These are phyloP conservation scores for Zarea fungicola DNA, from an alignment of 2,329 filamentous ascomycete genomes.

Conservation along the genomic window DNA sequence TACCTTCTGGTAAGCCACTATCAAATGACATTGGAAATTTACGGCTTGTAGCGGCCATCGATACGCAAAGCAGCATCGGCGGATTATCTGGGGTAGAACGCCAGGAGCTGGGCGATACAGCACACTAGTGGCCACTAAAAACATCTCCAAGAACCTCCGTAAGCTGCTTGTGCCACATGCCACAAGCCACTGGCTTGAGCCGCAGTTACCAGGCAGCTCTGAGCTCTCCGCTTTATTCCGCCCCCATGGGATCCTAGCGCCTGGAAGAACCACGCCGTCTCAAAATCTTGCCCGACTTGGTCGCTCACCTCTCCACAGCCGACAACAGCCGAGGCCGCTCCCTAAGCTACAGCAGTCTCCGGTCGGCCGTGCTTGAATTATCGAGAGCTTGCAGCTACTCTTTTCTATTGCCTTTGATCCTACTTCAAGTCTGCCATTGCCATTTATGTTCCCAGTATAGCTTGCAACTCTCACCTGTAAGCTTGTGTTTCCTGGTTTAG, in stretches of 20 bases:
- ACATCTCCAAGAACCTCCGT: neutral
- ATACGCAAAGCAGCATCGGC: no score
- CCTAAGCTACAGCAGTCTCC: neutral
- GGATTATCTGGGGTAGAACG: no score
- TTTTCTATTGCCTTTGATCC: neutral
- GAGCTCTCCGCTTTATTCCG: neutral
- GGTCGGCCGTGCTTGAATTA: neutral
- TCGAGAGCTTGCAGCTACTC: neutral
- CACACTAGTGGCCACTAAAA: neutral
- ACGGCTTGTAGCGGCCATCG: no score
- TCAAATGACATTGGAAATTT: no score
- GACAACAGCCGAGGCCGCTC: conserved; percentile 3
- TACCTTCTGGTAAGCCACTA: no score
- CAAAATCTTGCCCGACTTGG: no score
- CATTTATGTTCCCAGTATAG: neutral
- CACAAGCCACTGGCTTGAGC: neutral
- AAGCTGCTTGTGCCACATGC: no score
- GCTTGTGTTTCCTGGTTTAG: no score
- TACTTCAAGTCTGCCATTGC: neutral
- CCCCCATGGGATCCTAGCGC: neutral
- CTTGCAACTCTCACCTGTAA: neutral
- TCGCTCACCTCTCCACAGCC: neutral
- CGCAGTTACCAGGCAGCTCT: neutral
- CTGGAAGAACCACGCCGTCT: no score
- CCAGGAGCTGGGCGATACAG: neutral